Evolutionary conservation across 345 rosid genomes (phyloP).

Genomic region (Trapa incisa): DNA sequence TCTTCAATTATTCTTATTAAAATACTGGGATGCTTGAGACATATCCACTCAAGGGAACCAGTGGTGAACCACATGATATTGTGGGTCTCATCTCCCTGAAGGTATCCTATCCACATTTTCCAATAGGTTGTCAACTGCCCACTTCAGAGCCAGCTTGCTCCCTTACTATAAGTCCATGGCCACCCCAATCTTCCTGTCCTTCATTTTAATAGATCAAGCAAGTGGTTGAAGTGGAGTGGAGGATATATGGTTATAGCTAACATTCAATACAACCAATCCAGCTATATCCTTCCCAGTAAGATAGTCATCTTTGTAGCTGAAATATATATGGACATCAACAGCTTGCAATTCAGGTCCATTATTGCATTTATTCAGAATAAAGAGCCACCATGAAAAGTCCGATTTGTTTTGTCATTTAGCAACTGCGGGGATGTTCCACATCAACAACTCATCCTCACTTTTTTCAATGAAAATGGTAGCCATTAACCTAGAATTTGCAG

Average conservation of each 20-base stretch:
- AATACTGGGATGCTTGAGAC: not conserved
- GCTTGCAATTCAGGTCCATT: not conserved
- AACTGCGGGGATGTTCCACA: not conserved
- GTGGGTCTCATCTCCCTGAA: conserved; percentile 28
- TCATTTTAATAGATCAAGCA: conserved; percentile 1
- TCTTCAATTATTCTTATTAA: not conserved
- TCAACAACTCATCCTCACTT: not conserved
- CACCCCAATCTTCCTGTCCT: conserved; percentile 36
- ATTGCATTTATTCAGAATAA: not conserved
- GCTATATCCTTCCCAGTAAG: not conserved
- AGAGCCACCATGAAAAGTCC: not conserved
- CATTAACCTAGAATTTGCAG: not conserved
- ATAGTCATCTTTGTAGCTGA: not conserved
- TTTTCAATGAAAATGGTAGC: not conserved
- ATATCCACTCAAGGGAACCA: conserved; percentile 34
- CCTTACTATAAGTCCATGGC: conserved; percentile 59
- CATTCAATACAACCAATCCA: conserved; percentile 1
- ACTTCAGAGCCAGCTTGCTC: conserved; percentile 57
- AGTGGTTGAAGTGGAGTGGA: not conserved
- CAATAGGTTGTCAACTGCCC: conserved; percentile 47
- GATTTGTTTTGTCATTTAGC: not conserved
- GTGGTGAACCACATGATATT: conserved; percentile 33
- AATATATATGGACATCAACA: not conserved
- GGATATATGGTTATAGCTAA: not conserved
- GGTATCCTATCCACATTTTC: conserved; percentile 29